Evolutionary conservation across 768 basidiomycete species (phyloP).

Genomic region (Phaffia tasmanica): DNA sequence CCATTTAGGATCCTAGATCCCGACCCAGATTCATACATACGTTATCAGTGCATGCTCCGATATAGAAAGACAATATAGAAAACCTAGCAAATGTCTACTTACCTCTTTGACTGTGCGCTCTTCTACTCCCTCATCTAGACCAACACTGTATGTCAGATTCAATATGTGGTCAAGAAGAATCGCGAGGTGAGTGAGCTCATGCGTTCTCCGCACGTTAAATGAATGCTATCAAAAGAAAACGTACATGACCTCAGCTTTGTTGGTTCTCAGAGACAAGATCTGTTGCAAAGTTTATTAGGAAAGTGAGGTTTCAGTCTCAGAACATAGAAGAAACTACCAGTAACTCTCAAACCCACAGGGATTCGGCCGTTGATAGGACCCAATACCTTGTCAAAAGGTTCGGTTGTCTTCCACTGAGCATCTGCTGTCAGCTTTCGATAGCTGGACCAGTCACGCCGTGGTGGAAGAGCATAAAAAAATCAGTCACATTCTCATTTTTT

Average conservation of each 20-base stretch:
- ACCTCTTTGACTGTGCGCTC: slow-evolving; percentile 52
- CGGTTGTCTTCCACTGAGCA: slow-evolving; percentile 71
- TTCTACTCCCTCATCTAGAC: slow-evolving; percentile 57
- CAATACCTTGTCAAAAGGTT: slow-evolving; percentile 60
- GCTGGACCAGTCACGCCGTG: slow-evolving; percentile 37
- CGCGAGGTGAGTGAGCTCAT: background rate
- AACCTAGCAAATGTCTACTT: slow-evolving; percentile 1
- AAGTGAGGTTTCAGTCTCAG: too few relatives aligned
- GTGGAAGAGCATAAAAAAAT: slow-evolving; percentile 10
- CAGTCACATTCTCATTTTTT: background rate
- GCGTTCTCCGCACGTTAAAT: background rate
- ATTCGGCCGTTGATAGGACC: slow-evolving; percentile 48
- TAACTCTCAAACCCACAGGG: slow-evolving; percentile 50
- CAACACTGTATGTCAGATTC: slow-evolving; percentile 44
- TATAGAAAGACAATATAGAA: background rate
- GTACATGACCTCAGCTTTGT: slow-evolving; percentile 81
- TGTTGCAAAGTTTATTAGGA: slow-evolving; percentile 37
- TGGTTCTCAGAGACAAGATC: slow-evolving; percentile 73
- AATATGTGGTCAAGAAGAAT: background rate
- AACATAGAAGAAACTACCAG: too few relatives aligned
- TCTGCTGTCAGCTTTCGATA: slow-evolving; percentile 90
- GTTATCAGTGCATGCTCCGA: background rate
- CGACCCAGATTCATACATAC: too few relatives aligned
- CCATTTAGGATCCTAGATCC: slow-evolving; percentile 60
- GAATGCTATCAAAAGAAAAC: slow-evolving; percentile 14